Percentiles rank a stretch among this genome's conserved stretches.
phyloP scores from a whole-genome alignment of 768 basidiomycete genomes.

The Lentinula raphanica region DNA sequence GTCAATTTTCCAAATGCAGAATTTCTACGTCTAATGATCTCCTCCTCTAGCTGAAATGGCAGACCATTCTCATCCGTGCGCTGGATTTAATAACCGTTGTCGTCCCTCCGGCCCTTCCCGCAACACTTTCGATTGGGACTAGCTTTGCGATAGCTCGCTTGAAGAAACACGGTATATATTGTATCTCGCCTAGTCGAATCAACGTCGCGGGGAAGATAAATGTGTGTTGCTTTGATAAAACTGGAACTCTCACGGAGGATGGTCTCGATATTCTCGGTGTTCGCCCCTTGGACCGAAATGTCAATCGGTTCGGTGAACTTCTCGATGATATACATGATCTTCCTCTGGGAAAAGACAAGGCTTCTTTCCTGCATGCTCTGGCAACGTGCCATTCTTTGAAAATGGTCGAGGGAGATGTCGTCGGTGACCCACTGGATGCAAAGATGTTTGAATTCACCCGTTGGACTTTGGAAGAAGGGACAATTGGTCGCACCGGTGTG shows the following conservation, averaged over 20 bases:
- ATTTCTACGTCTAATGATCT: background rate
- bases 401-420: constrained; percentile 77
- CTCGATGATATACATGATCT: constrained; percentile 83
- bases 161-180: constrained; percentile 84
- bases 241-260: constrained; percentile 96
- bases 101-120: constrained; percentile 95
- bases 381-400: constrained; percentile 96
- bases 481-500: constrained; percentile 60
- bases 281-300: constrained; percentile 72
- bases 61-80: constrained; percentile 86
- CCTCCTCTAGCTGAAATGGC: constrained; percentile 67
- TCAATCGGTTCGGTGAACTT: constrained; percentile 83
- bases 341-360: constrained; percentile 65
- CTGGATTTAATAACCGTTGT: constrained; percentile 95
- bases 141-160: constrained; percentile 90
- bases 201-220: constrained; percentile 96
- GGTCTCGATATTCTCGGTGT: constrained; percentile 96
- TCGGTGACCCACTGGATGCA: constrained; percentile 93
- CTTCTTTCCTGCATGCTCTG: constrained; percentile 85
- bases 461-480: constrained; percentile 94
- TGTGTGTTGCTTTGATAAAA: constrained; percentile 98
- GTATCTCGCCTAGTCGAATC: constrained; percentile 92
- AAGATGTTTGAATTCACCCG: constrained; percentile 98
- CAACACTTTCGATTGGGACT: constrained; percentile 94
- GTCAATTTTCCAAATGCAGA: constrained; percentile 18